phyloP scores from a whole-genome alignment of 2,329 filamentous ascomycete genomes.

The Aureobasidium mangrovei region DNA sequence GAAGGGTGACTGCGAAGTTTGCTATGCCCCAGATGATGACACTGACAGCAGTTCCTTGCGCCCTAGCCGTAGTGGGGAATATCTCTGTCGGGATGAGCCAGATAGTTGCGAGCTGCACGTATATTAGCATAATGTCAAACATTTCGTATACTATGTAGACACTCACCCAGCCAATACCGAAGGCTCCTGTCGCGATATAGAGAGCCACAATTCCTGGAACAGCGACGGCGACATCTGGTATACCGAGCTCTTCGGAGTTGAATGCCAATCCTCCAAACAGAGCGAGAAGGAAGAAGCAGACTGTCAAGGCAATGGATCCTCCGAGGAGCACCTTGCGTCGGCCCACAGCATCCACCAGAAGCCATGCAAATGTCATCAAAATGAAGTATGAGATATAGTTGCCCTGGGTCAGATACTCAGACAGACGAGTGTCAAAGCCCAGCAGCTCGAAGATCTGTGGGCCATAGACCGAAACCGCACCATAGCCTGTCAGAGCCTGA shows the following conservation, averaged over 20 bases:
- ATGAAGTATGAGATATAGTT: slow-evolving; percentile 55
- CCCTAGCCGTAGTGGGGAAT: slow-evolving; percentile 46
- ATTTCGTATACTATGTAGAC: not conserved
- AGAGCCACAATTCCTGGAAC: slow-evolving; percentile 45
- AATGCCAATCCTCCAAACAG: slow-evolving; percentile 43
- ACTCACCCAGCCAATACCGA: slow-evolving; percentile 48
- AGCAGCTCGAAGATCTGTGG: slow-evolving; percentile 56
- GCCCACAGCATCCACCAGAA: slow-evolving; percentile 49
- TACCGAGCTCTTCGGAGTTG: slow-evolving; percentile 29
- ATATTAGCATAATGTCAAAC: not conserved
- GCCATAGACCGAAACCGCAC: slow-evolving; percentile 54
- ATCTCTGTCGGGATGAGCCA: slow-evolving; percentile 50
- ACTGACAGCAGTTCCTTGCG: slow-evolving; percentile 46
- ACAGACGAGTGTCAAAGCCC: slow-evolving; percentile 42
- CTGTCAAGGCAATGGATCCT: slow-evolving; percentile 41
- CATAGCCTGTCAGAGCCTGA: slow-evolving; percentile 50
- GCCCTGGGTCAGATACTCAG: slow-evolving; percentile 50
- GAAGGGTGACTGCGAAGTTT: slow-evolving; percentile 50
- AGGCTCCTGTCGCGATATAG: slow-evolving; percentile 51
- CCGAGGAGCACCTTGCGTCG: slow-evolving; percentile 46
- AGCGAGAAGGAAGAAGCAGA: slow-evolving; percentile 44
- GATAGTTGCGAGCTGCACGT: not conserved
- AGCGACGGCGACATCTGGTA: slow-evolving; percentile 37
- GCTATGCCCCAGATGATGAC: slow-evolving; percentile 50
- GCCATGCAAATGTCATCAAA: slow-evolving; percentile 54